These are phyloP conservation scores for Loxodes magnus DNA, from an alignment of 73 alveolate genomes.

Conservation along the genomic window DNA sequence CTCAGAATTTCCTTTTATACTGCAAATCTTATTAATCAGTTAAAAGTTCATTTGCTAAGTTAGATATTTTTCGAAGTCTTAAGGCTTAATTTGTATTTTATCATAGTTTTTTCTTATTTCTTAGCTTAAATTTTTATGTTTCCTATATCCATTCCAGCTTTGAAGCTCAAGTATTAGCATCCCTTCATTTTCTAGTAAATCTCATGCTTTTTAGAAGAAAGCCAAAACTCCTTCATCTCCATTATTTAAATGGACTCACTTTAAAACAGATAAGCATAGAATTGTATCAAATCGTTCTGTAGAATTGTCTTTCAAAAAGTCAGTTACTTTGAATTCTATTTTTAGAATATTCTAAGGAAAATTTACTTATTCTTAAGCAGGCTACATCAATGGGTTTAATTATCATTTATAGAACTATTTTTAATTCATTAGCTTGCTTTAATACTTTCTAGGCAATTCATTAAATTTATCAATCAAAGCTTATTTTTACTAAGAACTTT, in stretches of 20 bases:
- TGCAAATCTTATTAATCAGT: too few species aligned
- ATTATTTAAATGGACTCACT: constrained; percentile 75
- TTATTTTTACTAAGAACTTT: not conserved
- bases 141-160: constrained; percentile 63
- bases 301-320: constrained; percentile 37
- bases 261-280: constrained; percentile 53
- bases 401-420: not conserved
- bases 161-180: constrained; percentile 52
- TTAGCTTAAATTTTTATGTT: constrained; percentile 23
- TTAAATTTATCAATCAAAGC: constrained; percentile 5
- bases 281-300: constrained; percentile 57
- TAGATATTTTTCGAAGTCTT: constrained; percentile 27
- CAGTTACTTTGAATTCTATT: constrained; percentile 59
- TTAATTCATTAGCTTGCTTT: constrained; percentile 1
- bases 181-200: constrained; percentile 38
- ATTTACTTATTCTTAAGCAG: not conserved
- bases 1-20: too few species aligned
- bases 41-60: too few species aligned
- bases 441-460: constrained; percentile 1
- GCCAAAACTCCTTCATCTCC: constrained; percentile 72
- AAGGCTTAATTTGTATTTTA: constrained; percentile 37
- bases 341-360: constrained; percentile 16
- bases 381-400: not conserved
- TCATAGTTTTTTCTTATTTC: constrained; percentile 24
- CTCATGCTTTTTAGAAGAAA: constrained; percentile 43